Conservation (phyloP, 2,329 filamentous ascomycete genomes). For the Septoria linicola region DNA sequence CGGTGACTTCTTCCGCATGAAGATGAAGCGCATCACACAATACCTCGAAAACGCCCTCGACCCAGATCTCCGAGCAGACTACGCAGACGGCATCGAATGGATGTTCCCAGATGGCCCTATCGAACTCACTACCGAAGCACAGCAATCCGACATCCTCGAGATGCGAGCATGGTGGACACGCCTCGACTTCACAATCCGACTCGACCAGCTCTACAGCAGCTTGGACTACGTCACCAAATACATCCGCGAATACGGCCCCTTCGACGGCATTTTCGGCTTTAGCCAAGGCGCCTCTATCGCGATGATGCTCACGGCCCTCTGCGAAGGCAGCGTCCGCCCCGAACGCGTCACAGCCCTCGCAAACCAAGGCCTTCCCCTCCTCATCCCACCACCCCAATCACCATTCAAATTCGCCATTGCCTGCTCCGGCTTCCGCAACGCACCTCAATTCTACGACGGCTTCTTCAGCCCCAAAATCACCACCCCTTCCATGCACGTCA, state of each 20-base stretch:
- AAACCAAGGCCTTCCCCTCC: constrained; percentile 17
- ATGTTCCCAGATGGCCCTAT: constrained; percentile 22
- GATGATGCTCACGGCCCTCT: constrained; percentile 32
- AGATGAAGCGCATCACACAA: constrained; percentile 18
- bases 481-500: constrained; percentile 21
- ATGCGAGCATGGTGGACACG: constrained; percentile 24
- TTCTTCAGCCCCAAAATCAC: constrained; percentile 24
- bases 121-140: constrained; percentile 18
- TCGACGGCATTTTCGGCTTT: constrained; percentile 25
- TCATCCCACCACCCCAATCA: constrained; percentile 24
- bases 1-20: constrained; percentile 25
- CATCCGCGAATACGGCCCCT: constrained; percentile 20
- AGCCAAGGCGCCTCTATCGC: constrained; percentile 24
- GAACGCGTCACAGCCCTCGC: constrained; percentile 18
- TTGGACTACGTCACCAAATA: constrained; percentile 23
- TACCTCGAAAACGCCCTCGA: constrained; percentile 17
- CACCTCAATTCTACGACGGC: constrained; percentile 23
- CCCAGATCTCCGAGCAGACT: constrained; percentile 14
- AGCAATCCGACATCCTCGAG: constrained; percentile 19
- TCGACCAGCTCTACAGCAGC: constrained; percentile 23
- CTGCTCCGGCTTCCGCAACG: constrained; percentile 23
- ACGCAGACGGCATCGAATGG: constrained; percentile 22
- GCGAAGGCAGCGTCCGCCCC: constrained; percentile 20
- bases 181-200: constrained; percentile 21
- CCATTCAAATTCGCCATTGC: constrained; percentile 27